These are phyloP conservation scores for Mortierella antarctica DNA, from an alignment of 192 early-diverging fungal genomes.

Conservation along the genomic window DNA sequence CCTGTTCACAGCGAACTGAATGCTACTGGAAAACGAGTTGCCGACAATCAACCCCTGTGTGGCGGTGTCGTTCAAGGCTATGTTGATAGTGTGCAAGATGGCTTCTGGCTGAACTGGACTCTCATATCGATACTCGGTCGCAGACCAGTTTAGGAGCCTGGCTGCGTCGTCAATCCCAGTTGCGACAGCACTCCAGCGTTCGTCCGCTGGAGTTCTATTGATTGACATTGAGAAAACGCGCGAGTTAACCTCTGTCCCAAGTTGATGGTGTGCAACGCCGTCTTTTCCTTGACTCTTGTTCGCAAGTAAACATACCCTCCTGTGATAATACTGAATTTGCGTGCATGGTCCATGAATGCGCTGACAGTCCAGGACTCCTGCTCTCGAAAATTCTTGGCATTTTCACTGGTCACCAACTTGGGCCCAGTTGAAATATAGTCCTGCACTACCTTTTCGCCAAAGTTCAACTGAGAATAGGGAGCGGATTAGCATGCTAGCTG, in stretches of 20 bases:
- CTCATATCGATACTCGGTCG: constrained; percentile 49
- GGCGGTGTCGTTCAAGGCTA: constrained; percentile 15
- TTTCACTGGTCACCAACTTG: constrained; percentile 22
- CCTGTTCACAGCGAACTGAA: constrained; percentile 26
- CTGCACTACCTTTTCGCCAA: constrained; percentile 31
- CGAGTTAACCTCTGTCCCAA: no score
- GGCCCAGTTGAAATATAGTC: constrained; percentile 27
- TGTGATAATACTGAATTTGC: constrained; percentile 30
- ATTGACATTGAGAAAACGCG: background rate
- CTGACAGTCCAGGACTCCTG: constrained; percentile 24
- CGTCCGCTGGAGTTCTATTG: constrained; percentile 20
- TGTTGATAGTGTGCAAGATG: constrained; percentile 19
- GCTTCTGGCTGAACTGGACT: constrained; percentile 15
- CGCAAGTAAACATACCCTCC: constrained; percentile 19
- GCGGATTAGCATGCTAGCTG: background rate
- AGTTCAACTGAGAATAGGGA: constrained; percentile 18
- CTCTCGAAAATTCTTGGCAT: constrained; percentile 26
- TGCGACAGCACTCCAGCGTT: constrained; percentile 29
- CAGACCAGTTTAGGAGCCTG: constrained; percentile 28
- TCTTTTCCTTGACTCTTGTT: no score
- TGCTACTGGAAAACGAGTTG: constrained; percentile 9
- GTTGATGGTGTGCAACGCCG: no score
- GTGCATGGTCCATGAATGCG: background rate
- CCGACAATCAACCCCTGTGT: constrained; percentile 36
- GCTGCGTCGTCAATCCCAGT: constrained; percentile 43